Base-by-base conservation (phyloP, 2,329 filamentous ascomycete species). In the Stagonosporopsis rhizophila region DNA sequence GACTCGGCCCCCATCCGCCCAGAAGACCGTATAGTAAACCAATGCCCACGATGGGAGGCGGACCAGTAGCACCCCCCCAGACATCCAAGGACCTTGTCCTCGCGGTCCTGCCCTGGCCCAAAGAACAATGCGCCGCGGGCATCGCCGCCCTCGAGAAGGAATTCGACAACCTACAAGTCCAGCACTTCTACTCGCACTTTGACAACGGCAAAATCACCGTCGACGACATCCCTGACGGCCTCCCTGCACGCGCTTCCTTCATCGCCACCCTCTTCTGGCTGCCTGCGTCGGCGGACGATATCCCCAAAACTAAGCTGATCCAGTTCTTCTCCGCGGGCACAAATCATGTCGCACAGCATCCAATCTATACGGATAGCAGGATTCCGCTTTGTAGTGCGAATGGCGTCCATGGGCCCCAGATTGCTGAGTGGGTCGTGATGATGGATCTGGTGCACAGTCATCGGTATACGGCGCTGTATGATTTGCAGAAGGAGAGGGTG, bases 371-470 rank as follows among this genome's bases (percentile, higher is more conserved):
- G 6, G 73, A 81, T 42, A 82, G 79, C 14, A 67, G 82, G 23
- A 81, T 87, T 46, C 77, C 81, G 0, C 76, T 87, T 52, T 83
- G 83, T 3, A 85, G 81, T 3, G 80, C 79, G 30, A 82, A 80
- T 4, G 81, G 85, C 22, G 82, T 87, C 42, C 85, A 87, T 65
- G 85, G 84, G 1, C 87, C 87, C 0, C 85, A 87, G 53, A 89
- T 89, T 45, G 80, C 86, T 0, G 87, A 89, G 76, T 89, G 87
- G 86, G 83, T 86, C 12, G 73, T 88, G 25, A 79, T 88, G 80
- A 87, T 87, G 64, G 81, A 83, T 50, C 75, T 89, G 2, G 78
- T 82, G n/a, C 77, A 82, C 22, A 81, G 79, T n/a, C 83, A 86
- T 58, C 76, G 80, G 23, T 86, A 85, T 69, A 78, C 80, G 39